Evolutionary conservation across 2,329 filamentous ascomycete genomes (phyloP), one percentile per base, ranked within the genome.

Genomic region (Talaromyces verruculosus): DNA sequence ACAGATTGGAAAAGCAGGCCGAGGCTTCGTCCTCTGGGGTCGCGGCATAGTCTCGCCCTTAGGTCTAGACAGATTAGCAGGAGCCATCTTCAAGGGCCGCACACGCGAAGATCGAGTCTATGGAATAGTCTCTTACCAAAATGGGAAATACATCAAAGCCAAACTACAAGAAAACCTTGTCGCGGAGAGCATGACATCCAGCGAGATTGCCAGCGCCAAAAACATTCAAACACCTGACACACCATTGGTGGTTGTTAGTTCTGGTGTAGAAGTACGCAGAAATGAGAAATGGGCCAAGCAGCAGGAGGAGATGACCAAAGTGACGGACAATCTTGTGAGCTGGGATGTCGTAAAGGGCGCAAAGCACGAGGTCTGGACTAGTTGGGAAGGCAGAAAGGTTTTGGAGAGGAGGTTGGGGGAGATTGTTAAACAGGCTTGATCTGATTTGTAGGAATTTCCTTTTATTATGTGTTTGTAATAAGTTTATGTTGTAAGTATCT

Each of bases 81-180:
- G 91, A 0, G 93, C 93, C 7, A 78, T 98, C 5, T 91, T 98
- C 82, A 87, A 87, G 62, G 92, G 93, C 43, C 90, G 93, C 47
- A 90, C 85, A 1, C 88, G 91, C 43, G 87, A 90, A 75, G 94
- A 98, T 76, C 89, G 95, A 10, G 88, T 97, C 11, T 96, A 91
- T 78, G 95, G 95, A 13, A 85, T 87, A 53, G 87, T 88, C 5
- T 88, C 92, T 0, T 90, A 92, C 74, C 92, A 96, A 77, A 85
- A 84, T 28, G 91, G 91, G 68, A 96, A 93, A 76, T 89, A 87
- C 76, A 89, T 97, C 77, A 97, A 96, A 76, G 91, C 93, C 4
- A 91, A 93, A 78, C 83, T 99, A 65, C 95, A 99, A 79, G 95
- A 99, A 81, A 94, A 90, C 69, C 84, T 98, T 0, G 92, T 97